Evolutionary conservation across 148 eudicot genomes (phyloP), one percentile per base, ranked within the genome.

Genomic region (Amaranthus palmeri): DNA sequence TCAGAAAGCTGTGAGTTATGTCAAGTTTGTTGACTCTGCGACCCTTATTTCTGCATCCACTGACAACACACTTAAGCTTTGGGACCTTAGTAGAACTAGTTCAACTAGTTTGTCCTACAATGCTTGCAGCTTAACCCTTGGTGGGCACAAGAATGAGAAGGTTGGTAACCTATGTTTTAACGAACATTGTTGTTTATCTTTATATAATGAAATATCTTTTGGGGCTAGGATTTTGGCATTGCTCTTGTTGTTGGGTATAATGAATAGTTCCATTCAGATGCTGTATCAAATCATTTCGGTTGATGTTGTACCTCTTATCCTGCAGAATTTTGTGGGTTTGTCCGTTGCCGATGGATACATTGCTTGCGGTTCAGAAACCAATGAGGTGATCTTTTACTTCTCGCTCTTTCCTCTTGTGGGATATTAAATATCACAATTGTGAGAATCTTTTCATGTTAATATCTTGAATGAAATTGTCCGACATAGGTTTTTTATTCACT

Each of bases 41-140:
- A 96, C 97, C 66, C 71, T 92, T 68, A 86, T 90, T 61, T 92
- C 99, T 78, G 99, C 99, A 57, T 96, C 99, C 47, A 96, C 93
- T 3, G 99, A 96, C 79, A 90, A 88, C 77, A 86, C 96, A 3
- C 75, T 96, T 69, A 96, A 96, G 85, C 75, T 90, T n/a, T 96
- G 99, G 99, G 99, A 96, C 73, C 97, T 96, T 54, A 86, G 81
- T 13, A 85, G 76, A 83, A 78, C 92, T 67, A 80, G 73, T 54
- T 66, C 88, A 72, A 71, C 65, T 72, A 80, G 82, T 56, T 68
- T 85, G 18, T 92, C 96, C 65, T 74, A 75, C 56, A 70, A 83
- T 82, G 95, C 90, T 82, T 90, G 95, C 84, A 82, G 58, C 56
- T 83, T 81, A 77, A 93, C 98, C 54, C 78, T 86, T 61, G 76